Percentiles rank a stretch among this genome's conserved stretches.
These are phyloP conservation scores for Oryza glaberrima DNA, from an alignment of 176 grass and related monocot genomes.

Conservation along the genomic window DNA sequence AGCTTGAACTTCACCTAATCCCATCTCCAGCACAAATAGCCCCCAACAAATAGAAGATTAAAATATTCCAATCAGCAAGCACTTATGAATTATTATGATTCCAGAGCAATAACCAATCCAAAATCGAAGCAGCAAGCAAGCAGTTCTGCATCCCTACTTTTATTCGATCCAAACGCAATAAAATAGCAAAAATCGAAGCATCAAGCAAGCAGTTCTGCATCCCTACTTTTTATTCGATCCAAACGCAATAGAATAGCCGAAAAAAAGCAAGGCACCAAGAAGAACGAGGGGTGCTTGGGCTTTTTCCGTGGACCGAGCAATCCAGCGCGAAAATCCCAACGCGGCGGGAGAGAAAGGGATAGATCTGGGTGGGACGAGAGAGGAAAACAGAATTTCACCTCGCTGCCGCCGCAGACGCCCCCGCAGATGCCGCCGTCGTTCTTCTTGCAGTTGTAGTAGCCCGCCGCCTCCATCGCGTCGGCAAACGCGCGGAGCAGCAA, in stretches of 20 bases:
- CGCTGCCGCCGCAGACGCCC: background rate
- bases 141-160: too few species aligned
- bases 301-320: background rate
- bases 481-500: background rate
- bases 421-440: background rate
- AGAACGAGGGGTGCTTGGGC: background rate
- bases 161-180: too few species aligned
- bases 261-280: background rate
- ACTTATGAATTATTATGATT: background rate
- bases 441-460: background rate
- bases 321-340: background rate
- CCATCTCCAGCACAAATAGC: background rate
- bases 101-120: background rate
- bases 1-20: slow-evolving; percentile 26
- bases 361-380: too few species aligned
- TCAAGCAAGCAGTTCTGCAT: background rate
- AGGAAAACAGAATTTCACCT: background rate
- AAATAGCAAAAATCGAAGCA: too few species aligned
- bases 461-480: background rate
- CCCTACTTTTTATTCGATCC: background rate
- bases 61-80: slow-evolving; percentile 14
- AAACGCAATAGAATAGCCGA: background rate
- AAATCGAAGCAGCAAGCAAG: background rate
- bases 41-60: background rate
- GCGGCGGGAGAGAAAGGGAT: background rate